Base-by-base conservation (phyloP, 1,284 basidiomycete genomes). In the Fomitiporia mediterranea region DNA sequence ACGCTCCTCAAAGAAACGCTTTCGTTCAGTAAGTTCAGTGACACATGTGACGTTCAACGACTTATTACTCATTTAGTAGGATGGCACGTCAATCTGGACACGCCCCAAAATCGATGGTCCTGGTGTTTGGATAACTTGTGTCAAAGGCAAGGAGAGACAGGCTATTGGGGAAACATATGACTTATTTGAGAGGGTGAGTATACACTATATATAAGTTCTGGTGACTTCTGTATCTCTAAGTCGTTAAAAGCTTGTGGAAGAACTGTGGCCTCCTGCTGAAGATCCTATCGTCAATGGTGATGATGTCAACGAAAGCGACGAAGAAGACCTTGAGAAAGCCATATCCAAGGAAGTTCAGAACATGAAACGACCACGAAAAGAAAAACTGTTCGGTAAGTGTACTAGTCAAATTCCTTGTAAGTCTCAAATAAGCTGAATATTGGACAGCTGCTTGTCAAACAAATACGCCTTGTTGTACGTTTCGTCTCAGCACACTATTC, bases 91-190 rank as follows among this genome's bases (percentile, higher is more conserved):
- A 17, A 27, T 59, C 39, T 59, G 57, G 57, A 38, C 53, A 5
- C 51, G 37, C 38, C 57, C 48, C 13, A 69, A 72, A 17, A 79
- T 91, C 54, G 83, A 87, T 57, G 88, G 89, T 4, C 89, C 89
- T 37, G 89, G 89, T 21, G 72, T 91, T 15, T 91, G 89, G 89
- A 83, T 82, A 4, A 89, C 83, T 62, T 91, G 88, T 61, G 78
- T 89, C 27, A 87, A 86, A 67, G 89, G 89, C 19, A 91, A 86
- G 64, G 89, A 92, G 67, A 86, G 78, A 60, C 84, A 84, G 64
- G 79, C 86, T 0, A 78, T 89, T 3, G 81, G 82, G 32, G 90
- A 92, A 66, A 68, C 89, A 38, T 87, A 84, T 61, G 86, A 89
- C 66, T 65, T 92, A 9, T 88, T 92, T 57, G 86, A 89, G 60